Evolutionary conservation across 768 basidiomycete genomes (phyloP), one percentile per base, ranked within the genome.

Genomic region (Antrodiella citrinella): DNA sequence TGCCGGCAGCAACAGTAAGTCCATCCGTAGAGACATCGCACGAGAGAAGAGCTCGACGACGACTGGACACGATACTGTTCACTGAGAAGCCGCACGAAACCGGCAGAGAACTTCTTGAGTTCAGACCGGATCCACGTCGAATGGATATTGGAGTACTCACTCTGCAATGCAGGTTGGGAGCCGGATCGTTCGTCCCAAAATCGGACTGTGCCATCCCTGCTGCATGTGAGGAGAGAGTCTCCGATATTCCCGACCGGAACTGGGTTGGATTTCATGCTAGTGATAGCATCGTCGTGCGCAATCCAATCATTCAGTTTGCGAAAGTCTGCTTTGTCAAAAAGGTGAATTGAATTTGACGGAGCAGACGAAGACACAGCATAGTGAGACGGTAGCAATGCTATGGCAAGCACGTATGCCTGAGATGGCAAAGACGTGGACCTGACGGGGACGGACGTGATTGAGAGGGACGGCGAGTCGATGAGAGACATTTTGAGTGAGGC

Each of bases 1-100:
- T 86, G 13, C 93, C 93, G 10, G 83, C 91, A 18, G 83, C 90
- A 20, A 95, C 76, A 2, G 82, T 80, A 55, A 75, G 64, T 3
- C 88, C 88, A 57, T 89, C 81, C 1, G 69, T 58, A 2, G 87
- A 84, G 4, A 84, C 74, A 62, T 88, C 89, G 54, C 79, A 86
- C 25, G 75, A 85, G 2, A 90, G 71, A 7, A 89, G 60, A 4
- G 72, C 67, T 26, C 53, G 51, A 5, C 46, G 43, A 7, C 47
- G 46, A 4, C 48, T 54, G 13, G 59, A 50, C 13, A 51, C 49
- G 1, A 57, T 49, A 11, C 57, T 59, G 30, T 56, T 54, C 57
- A 64, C 62, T 64, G 51, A 49, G 45, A 48, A 51, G 11, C 30
- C 15, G 25, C 10, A 40, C 7, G 15, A 26, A 13, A 9, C 25